Percentiles rank a stretch among this genome's conserved stretches.
Conservation (phyloP, 257 asterid genomes). For the Scutellaria galericulata region DNA sequence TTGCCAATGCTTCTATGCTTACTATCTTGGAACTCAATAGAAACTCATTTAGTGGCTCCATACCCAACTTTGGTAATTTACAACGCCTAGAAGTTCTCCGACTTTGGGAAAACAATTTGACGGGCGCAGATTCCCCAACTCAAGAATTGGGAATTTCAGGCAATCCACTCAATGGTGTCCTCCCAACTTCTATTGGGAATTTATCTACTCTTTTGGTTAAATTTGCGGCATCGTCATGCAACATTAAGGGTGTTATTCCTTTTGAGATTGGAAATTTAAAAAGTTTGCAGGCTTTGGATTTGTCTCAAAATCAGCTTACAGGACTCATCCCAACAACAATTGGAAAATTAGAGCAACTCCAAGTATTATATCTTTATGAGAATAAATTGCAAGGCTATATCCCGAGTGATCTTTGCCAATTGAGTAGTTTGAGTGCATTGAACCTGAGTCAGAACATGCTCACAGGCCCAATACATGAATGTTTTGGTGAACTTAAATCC, state of each 20-base stretch:
- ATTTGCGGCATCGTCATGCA: not conserved
- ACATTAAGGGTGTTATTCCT: conserved; percentile 21
- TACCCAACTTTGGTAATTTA: conserved; percentile 46
- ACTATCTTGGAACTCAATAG: conserved; percentile 2
- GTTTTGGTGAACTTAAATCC: conserved; percentile 36
- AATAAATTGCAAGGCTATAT: not conserved
- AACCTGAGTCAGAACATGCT: conserved; percentile 29
- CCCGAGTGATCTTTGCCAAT: conserved; percentile 34
- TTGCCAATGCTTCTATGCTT: conserved; percentile 47
- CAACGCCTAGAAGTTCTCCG: conserved; percentile 22
- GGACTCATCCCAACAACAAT: too few relatives aligned
- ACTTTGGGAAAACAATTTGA: conserved; percentile 44
- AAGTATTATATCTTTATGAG: too few relatives aligned
- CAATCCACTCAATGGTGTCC: conserved; percentile 35
- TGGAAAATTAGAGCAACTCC: too few relatives aligned
- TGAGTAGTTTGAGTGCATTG: conserved; percentile 34
- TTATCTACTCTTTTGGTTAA: conserved; percentile 24
- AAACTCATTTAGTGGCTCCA: conserved; percentile 42
- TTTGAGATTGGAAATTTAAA: too few relatives aligned
- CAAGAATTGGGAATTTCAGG: not conserved
- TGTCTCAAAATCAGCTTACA: too few relatives aligned
- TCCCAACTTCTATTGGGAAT: conserved; percentile 35
- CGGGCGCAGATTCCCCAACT: conserved; percentile 23
- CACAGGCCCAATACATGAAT: conserved; percentile 37
- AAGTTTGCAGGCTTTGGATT: too few relatives aligned